Evolutionary conservation across 768 basidiomycete species (phyloP).

Genomic region (Dioszegia hungarica): DNA sequence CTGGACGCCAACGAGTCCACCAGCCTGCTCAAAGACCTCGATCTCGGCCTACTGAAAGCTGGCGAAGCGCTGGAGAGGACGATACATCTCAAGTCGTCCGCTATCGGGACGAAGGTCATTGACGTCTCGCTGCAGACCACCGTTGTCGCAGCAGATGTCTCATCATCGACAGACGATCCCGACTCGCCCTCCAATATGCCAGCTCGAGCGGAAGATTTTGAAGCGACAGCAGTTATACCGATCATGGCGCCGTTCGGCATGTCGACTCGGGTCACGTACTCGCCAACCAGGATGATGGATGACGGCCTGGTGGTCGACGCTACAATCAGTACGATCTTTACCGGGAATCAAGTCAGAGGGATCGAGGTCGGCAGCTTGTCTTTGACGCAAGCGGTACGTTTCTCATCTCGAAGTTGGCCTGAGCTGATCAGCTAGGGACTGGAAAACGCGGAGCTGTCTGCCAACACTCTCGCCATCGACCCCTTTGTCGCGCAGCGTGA

Average conservation of each 20-base stretch:
- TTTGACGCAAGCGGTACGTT: constrained; percentile 4
- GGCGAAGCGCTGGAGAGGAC: constrained; percentile 61
- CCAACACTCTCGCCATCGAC: neutral
- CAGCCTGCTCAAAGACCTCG: constrained; percentile 64
- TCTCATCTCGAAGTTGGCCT: neutral
- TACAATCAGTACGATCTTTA: constrained; percentile 11
- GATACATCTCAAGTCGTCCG: constrained; percentile 60
- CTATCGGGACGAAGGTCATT: constrained; percentile 65
- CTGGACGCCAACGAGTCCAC: constrained; percentile 64
- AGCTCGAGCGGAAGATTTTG: constrained; percentile 56
- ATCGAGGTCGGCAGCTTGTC: constrained; percentile 16
- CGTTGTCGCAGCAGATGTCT: constrained; percentile 31
- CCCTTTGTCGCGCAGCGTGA: neutral
- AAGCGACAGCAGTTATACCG: constrained; percentile 64
- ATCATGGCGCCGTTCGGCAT: constrained; percentile 62
- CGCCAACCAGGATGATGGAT: neutral
- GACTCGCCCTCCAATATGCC: neutral
- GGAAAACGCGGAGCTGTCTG: neutral
- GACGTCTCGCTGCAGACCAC: constrained; percentile 75
- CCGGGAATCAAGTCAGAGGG: constrained; percentile 6
- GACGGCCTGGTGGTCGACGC: constrained; percentile 11
- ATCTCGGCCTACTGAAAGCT: constrained; percentile 62
- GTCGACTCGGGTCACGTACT: constrained; percentile 58
- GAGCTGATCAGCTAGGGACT: neutral
- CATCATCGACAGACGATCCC: constrained; percentile 3